These are phyloP conservation scores for Paecilomyces fulvus DNA, from an alignment of 2,329 filamentous ascomycete species.

Conservation along the genomic window DNA sequence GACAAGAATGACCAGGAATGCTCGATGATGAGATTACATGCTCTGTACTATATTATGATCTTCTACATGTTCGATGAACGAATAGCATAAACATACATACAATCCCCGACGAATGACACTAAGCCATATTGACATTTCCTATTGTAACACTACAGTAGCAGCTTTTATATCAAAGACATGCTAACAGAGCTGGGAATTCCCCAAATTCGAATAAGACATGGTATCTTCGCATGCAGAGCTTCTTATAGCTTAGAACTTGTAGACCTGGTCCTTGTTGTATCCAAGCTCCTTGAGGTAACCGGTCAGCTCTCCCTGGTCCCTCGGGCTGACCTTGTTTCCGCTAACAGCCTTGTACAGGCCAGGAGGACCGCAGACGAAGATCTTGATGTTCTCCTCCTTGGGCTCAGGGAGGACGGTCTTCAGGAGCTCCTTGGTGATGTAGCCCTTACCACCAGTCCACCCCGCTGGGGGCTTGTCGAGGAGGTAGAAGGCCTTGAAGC, in stretches of 20 bases:
- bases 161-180: not conserved
- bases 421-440: constrained; percentile 80
- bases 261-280: constrained; percentile 81
- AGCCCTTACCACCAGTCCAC: constrained; percentile 70
- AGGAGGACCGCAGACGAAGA: constrained; percentile 92
- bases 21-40: too few relatives aligned
- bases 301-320: constrained; percentile 83
- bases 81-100: too few relatives aligned
- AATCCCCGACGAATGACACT: not conserved
- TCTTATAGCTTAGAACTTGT: constrained; percentile 66
- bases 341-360: constrained; percentile 89
- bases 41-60: too few relatives aligned
- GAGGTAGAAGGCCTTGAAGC: constrained; percentile 92
- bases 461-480: constrained; percentile 74
- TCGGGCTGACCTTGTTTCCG: constrained; percentile 81
- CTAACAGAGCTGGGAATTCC: not conserved
- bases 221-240: not conserved
- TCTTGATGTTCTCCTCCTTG: constrained; percentile 84
- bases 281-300: constrained; percentile 79
- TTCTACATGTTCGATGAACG: too few relatives aligned
- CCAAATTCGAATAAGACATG: not conserved
- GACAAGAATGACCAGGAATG: too few relatives aligned
- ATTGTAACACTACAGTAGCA: not conserved
- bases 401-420: constrained; percentile 94
- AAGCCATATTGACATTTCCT: not conserved